Evolutionary conservation across 805 yeast species (phyloP), one percentile per base, ranked within the genome.

Genomic region (Wickerhamiella azymoides): DNA sequence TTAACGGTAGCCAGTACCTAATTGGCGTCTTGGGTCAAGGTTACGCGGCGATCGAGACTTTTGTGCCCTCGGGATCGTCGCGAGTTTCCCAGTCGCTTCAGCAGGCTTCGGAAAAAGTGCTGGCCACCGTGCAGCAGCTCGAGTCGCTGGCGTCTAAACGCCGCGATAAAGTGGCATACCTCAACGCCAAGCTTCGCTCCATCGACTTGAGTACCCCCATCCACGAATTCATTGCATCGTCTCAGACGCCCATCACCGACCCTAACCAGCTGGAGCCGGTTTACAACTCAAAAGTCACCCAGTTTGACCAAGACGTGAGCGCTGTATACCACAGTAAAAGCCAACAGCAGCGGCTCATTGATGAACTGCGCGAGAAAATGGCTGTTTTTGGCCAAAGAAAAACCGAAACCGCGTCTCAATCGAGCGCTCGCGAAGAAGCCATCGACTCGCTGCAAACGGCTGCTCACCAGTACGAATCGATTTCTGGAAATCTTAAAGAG

Each of bases 401-500:
- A 53, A 73, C 33, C 58, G 84, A 2, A 53, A 58, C 25, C 10
- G 26, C 25, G 16, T 19, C 38, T 14, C 16, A 24, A 3, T 21
- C 16, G 16, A 33, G 32, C 11, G 39, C 35, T 30, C 38, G 44
- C 18, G 36, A 41, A 14, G 24, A 33, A 18, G 71, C 73, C 0
- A 59, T 82, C 37, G 76, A 74, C 45, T 62, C 60, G 1, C 58
- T 81, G 25, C 80, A 76, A 45, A 59, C 66, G 5, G 73, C 71
- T 1, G 73, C 68, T 50, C 59, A 65, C 35, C 69, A 73, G 40
- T 80, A 68, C 54, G 60, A 69, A 25, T 84, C 80, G 53, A 68
- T 84, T 2, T 60, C 70, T 14, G 64, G 68, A 5, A 80, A 83
- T 56, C 58, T 84, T 24, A 70, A 70, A 26, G 82, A 80, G 53